Percentiles rank a stretch among this genome's conserved stretches.
phyloP scores from a whole-genome alignment of 2,329 filamentous ascomycete species.

The Aspergillus sp. region DNA sequence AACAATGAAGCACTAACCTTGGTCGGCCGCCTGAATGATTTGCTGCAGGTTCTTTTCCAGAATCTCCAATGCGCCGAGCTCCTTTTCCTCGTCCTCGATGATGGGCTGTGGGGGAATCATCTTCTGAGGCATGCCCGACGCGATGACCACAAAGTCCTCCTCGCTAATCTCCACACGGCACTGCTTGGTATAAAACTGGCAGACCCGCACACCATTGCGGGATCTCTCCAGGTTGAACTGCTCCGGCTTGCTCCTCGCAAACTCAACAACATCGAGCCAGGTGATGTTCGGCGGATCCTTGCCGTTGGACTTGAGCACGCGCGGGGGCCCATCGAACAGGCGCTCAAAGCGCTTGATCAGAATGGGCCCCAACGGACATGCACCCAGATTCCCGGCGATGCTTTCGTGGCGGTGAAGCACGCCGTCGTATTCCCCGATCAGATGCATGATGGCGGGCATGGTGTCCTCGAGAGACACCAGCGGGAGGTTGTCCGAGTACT shows the following conservation, averaged over 20 bases:
- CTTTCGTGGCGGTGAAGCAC: slow-evolving; percentile 79
- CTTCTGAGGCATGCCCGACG: slow-evolving; percentile 71
- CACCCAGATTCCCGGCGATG: slow-evolving; percentile 74
- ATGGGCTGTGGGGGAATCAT: slow-evolving; percentile 73
- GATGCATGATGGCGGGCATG: slow-evolving; percentile 61
- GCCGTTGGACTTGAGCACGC: slow-evolving; percentile 53
- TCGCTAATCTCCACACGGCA: slow-evolving; percentile 75
- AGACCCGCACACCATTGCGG: slow-evolving; percentile 60
- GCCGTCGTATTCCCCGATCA: slow-evolving; percentile 74
- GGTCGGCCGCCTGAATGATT: slow-evolving; percentile 72
- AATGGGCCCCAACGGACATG: slow-evolving; percentile 71
- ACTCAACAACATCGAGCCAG: slow-evolving; percentile 80
- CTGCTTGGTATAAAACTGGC: slow-evolving; percentile 74
- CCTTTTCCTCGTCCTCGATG: slow-evolving; percentile 76
- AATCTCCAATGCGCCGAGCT: slow-evolving; percentile 74
- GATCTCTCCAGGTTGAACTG: slow-evolving; percentile 66
- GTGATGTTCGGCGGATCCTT: slow-evolving; percentile 55
- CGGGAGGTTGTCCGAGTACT: slow-evolving; percentile 52
- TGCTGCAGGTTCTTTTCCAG: slow-evolving; percentile 67
- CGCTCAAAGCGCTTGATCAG: slow-evolving; percentile 78
- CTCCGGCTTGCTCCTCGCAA: slow-evolving; percentile 67
- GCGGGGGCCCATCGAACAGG: slow-evolving; percentile 73
- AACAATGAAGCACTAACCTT: slow-evolving; percentile 40
- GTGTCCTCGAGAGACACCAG: slow-evolving; percentile 57
- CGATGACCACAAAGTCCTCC: slow-evolving; percentile 77